These are phyloP conservation scores for Aspergillus aculeatus DNA, from an alignment of 2,329 filamentous ascomycete species.

Conservation along the genomic window DNA sequence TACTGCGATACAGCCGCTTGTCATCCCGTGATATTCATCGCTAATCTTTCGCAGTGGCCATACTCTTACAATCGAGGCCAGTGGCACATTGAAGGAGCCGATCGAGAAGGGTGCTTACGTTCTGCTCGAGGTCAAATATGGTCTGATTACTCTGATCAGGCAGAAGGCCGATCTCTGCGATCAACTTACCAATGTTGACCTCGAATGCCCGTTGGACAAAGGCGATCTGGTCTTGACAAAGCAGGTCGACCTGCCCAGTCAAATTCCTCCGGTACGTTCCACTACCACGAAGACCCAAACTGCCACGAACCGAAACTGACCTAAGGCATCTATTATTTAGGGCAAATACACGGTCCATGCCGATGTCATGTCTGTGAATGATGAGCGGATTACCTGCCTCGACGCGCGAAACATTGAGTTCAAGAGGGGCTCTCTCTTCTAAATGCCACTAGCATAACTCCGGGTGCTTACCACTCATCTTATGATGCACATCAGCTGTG, in stretches of 20 bases:
- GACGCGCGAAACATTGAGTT: conserved; percentile 56
- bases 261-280: conserved; percentile 80
- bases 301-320: conserved; percentile 2
- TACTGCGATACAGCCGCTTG: neutral
- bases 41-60: conserved; percentile 60
- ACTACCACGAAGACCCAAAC: neutral
- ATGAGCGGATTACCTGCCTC: conserved; percentile 79
- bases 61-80: conserved; percentile 74
- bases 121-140: conserved; percentile 84
- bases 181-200: conserved; percentile 80
- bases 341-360: conserved; percentile 88
- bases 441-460: neutral
- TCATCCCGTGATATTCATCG: neutral
- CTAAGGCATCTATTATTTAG: conserved; percentile 45
- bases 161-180: conserved; percentile 83
- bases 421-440: conserved; percentile 14
- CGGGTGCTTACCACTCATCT: neutral
- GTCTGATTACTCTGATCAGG: conserved; percentile 83
- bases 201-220: conserved; percentile 83
- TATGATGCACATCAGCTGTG: neutral
- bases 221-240: conserved; percentile 73
- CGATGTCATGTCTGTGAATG: conserved; percentile 74
- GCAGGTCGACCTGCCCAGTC: conserved; percentile 75
- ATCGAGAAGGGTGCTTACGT: conserved; percentile 80
- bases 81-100: conserved; percentile 68